Evolutionary conservation across 805 yeast species (phyloP).

Genomic region (Torulaspora delbrueckii): DNA sequence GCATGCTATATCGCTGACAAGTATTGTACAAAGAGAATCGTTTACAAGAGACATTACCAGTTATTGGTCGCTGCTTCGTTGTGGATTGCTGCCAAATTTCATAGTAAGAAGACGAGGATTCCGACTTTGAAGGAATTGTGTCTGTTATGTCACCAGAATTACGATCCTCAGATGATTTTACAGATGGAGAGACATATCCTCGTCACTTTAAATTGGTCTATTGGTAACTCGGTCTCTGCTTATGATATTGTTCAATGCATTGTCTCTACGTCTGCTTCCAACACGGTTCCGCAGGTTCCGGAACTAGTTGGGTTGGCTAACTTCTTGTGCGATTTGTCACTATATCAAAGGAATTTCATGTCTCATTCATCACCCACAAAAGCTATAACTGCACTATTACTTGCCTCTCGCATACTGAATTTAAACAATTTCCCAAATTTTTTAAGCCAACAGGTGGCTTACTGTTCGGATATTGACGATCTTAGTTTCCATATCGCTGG

Average conservation of each 20-base stretch:
- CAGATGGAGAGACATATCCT: slow-evolving; percentile 81
- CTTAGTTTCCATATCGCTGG: slow-evolving; percentile 16
- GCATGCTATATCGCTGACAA: slow-evolving; percentile 73
- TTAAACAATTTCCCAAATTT: slow-evolving; percentile 8
- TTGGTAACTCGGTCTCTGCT: slow-evolving; percentile 21
- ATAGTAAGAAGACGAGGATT: slow-evolving; percentile 59
- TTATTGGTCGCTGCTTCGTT: slow-evolving; percentile 79
- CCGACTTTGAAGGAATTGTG: slow-evolving; percentile 64
- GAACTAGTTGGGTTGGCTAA: slow-evolving; percentile 35
- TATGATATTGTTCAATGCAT: slow-evolving; percentile 18
- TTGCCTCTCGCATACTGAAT: slow-evolving; percentile 49
- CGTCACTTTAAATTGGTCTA: slow-evolving; percentile 63
- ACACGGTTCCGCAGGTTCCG: slow-evolving; percentile 7
- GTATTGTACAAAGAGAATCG: slow-evolving; percentile 76
- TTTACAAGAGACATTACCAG: slow-evolving; percentile 76
- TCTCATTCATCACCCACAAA: slow-evolving; percentile 44
- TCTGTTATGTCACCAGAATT: slow-evolving; percentile 59
- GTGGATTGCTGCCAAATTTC: slow-evolving; percentile 81
- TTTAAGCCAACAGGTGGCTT: slow-evolving; percentile 5
- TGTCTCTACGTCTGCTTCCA: slow-evolving; percentile 2
- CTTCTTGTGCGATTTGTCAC: slow-evolving; percentile 50
- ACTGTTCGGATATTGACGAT: slow-evolving; percentile 2
- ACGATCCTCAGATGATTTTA: slow-evolving; percentile 55
- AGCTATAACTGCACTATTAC: slow-evolving; percentile 45
- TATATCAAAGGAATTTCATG: slow-evolving; percentile 47